Evolutionary conservation across 352 stramenopile genomes (phyloP).

Genomic region (Phytopythium montanum): DNA sequence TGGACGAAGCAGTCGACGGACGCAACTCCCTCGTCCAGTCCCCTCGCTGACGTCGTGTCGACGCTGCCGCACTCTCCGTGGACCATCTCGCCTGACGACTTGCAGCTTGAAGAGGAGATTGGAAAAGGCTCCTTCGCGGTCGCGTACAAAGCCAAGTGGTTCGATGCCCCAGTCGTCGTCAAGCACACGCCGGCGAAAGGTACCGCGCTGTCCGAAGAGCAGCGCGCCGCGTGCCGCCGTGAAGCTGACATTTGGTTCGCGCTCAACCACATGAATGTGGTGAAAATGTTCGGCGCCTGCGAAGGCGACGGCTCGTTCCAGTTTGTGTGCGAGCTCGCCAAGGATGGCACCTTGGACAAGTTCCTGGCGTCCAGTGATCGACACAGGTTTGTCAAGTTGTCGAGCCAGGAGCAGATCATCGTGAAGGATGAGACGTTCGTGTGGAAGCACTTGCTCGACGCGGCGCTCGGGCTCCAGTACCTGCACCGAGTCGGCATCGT

Average conservation of each 20-base stretch:
- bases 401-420: too few species aligned
- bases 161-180: not conserved
- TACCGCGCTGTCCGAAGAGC: not conserved
- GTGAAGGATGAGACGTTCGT: not conserved
- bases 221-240: not conserved
- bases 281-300: slow-evolving; percentile 9
- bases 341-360: not conserved
- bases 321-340: slow-evolving; percentile 9
- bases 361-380: not conserved
- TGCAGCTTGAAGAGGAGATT: not conserved
- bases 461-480: slow-evolving; percentile 18
- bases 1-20: not conserved
- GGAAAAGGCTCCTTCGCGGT: not conserved
- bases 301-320: slow-evolving; percentile 4
- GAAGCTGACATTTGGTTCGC: slow-evolving; percentile 7
- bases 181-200: not conserved
- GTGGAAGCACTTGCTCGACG: slow-evolving; percentile 10
- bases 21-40: not conserved
- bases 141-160: not conserved
- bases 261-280: slow-evolving; percentile 8
- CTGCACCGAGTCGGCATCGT: slow-evolving; percentile 17
- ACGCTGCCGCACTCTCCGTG: not conserved
- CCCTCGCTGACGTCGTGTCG: not conserved
- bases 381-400: not conserved
- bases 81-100: not conserved